These are phyloP conservation scores for Melianthus villosus DNA, from an alignment of 441 rosid genomes.

Conservation along the genomic window DNA sequence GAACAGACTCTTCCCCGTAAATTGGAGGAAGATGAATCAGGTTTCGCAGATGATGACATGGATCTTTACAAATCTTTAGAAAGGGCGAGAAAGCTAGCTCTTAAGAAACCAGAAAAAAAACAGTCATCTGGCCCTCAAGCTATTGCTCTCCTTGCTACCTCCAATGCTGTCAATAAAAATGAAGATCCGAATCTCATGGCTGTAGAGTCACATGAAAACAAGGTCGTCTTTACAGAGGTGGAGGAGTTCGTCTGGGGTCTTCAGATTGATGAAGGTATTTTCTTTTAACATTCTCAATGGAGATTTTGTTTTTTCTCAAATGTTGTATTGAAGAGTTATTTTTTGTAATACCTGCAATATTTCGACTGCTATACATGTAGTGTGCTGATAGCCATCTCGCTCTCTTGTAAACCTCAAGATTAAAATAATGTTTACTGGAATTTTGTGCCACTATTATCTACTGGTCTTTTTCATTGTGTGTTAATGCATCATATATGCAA, in stretches of 20 bases:
- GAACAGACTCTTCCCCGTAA: conserved; percentile 38
- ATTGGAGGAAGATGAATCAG: conserved; percentile 44
- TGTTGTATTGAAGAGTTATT: too few species aligned
- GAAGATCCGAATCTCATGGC: conserved; percentile 28
- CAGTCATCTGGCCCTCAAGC: conserved; percentile 55
- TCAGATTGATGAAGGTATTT: conserved; percentile 62
- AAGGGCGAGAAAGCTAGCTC: conserved; percentile 71
- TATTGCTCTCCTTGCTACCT: conserved; percentile 47
- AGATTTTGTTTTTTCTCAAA: not conserved
- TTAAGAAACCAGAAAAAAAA: conserved; percentile 40
- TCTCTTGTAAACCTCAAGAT: too few species aligned
- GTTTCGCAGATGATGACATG: conserved; percentile 61
- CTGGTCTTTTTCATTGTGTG: too few species aligned
- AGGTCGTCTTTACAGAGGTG: conserved; percentile 81
- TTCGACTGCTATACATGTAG: too few species aligned
- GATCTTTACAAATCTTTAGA: conserved; percentile 71
- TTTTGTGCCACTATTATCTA: too few species aligned
- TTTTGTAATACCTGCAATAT: too few species aligned
- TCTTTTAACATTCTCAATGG: too few species aligned
- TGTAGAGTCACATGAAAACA: conserved; percentile 63
- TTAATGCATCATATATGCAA: too few species aligned
- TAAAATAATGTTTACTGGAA: too few species aligned
- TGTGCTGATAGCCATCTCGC: too few species aligned
- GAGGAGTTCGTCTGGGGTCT: conserved; percentile 91
- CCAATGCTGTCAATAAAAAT: conserved; percentile 21